Evolutionary conservation across 192 early-diverging fungal genomes (phyloP), one percentile per base, ranked within the genome.

Genomic region (Dissophora globulifera): DNA sequence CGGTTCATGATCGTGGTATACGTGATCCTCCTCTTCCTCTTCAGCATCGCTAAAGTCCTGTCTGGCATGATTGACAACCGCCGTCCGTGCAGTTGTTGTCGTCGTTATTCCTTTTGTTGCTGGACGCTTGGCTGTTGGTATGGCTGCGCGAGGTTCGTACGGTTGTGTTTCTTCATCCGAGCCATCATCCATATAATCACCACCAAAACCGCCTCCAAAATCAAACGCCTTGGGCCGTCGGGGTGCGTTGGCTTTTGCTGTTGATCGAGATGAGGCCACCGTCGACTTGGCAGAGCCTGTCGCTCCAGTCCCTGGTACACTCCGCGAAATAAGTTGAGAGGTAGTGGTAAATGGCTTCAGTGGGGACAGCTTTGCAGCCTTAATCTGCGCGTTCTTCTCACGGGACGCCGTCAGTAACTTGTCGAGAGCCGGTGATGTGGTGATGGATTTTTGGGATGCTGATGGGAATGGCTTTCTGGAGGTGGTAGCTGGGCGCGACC

Each of bases 341-440:
- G 35, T 41, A 27, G 57, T 20, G 8, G 10, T 13, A 12, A 48
- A 3, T 23, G 32, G 26, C n/a, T 7, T 1, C 19, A 23, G 12
- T 47, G 56, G 56, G 27, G 56, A 27, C 16, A n/a, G 10, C 11
- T 2, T 2, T 6, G 50, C 20, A 5, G 50, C 29, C 23, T 65
- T 42, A 12, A 65, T 41, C 38, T 53, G 50, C 4, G 53, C 52
- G 30, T 32, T 55, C 42, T 71, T 71, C n/a, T 71, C 15, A 27
- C 23, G 41, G 0, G 69, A 62, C 15, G 32, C 52, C 4, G 0
- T 49, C 3, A 71, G 27, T 6, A 71, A 40, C 16, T 25, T 59
- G 23, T 71, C 69, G 46, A 71, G 29, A 10, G 69, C 50, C 2
- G 69, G 69, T 20, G 69, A 62, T 45, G 9, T 12, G 9, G 6